A percentile compares a stretch with the other conserved stretches of the same genome.
Evolutionary conservation across 208 protist genomes (phyloP).

Genomic region (Wallacemonas sp.): DNA sequence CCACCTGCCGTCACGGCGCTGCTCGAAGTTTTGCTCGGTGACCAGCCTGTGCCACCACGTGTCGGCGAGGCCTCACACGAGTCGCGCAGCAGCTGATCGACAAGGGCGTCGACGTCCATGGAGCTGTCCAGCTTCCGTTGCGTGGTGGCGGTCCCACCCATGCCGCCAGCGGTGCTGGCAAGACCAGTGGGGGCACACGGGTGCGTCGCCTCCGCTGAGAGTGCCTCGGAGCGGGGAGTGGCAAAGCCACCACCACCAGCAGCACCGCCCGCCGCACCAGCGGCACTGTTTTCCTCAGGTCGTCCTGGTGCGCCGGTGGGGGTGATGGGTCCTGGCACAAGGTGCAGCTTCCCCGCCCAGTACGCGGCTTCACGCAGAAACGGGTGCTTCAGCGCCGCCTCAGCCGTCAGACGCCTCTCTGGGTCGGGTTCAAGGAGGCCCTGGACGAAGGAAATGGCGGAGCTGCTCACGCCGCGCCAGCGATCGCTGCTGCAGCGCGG

Average conservation of each 20-base stretch:
- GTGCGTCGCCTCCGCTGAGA: no score
- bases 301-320: no score
- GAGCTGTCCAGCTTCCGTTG: background rate
- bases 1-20: no score
- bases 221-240: no score
- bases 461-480: slow-evolving; percentile 56
- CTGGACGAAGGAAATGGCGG: slow-evolving; percentile 71
- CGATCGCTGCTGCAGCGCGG: slow-evolving; percentile 65
- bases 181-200: no score
- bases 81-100: slow-evolving; percentile 10
- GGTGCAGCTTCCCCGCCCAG: slow-evolving; percentile 46
- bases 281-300: no score
- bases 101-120: slow-evolving; percentile 7
- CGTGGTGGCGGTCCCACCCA: no score
- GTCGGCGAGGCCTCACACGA: background rate
- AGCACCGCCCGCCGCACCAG: no score
- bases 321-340: slow-evolving; percentile 43
- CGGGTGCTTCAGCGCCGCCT: slow-evolving; percentile 64
- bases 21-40: no score
- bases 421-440: slow-evolving; percentile 66
- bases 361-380: slow-evolving; percentile 50
- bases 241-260: no score
- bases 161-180: no score
- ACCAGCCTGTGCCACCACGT: background rate
- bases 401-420: slow-evolving; percentile 40